Base-by-base conservation (phyloP, 1,139 yeast species). In the Spencermartinsiella ligniputridi region DNA sequence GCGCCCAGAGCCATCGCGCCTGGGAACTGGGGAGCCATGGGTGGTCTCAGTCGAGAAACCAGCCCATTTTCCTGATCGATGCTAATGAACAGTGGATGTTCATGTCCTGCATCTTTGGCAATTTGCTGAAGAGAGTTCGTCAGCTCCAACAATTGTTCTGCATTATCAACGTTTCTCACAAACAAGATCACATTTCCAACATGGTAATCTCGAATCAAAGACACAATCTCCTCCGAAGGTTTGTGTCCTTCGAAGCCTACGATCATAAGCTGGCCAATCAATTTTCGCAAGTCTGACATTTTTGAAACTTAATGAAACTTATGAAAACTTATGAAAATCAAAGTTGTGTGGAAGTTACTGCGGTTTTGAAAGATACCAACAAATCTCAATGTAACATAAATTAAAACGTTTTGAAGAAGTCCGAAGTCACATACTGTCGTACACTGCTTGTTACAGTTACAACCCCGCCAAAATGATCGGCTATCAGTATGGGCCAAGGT, bases 1-100 rank as follows among this genome's bases (percentile, higher is more conserved):
- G 83, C 81, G 0, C 78, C 74, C 32, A 78, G 57, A 2, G 79
- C 81, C 81, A 78, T 76, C 8, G 81, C 79, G 3, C 80, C 75
- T 0, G 83, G 83, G 49, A 72, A 74, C 53, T 78, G 82, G 13
- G 52, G 52, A 3, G 49, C 47, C 29, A 40, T 33, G 3, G 45
- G 45, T 15, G 49, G 51, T 3, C 43, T 46, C 11, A 50, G 33
- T 25, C 53, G 37, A 5, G 79, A 73, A 19, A 78, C 58, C 51
- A 64, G 57, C 40, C 75, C 74, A 51, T 53, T 69, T 62, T 71
- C 75, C 47, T 69, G 72, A 47, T 71, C 68, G 50, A 65, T 55
- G 24, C 64, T 61, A 25, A 66, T 55, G 39, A 63, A 62, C 19
- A 78, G 57, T 0, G 83, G 83, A 49, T 71, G 67, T 46, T 68